Percentiles rank a stretch among this genome's conserved stretches.
Evolutionary conservation across 768 basidiomycete genomes (phyloP).

Genomic region (Glaciozyma martinii): DNA sequence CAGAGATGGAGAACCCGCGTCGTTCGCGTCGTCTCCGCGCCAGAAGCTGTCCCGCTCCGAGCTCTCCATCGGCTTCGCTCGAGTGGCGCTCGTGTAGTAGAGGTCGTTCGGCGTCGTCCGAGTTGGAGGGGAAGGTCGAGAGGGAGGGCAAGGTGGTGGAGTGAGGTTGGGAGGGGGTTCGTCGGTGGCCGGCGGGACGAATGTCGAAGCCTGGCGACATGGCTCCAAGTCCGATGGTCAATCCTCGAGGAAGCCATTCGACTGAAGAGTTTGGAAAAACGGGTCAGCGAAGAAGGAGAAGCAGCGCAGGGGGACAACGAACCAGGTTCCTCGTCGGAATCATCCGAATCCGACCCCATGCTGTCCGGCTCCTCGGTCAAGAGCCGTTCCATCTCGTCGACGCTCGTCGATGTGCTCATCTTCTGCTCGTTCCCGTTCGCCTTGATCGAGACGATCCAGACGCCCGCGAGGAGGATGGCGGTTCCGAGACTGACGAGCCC

Average conservation of each 20-base stretch:
- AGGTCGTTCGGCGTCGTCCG: background rate
- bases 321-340: slow-evolving; percentile 18
- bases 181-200: slow-evolving; percentile 18
- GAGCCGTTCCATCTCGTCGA: background rate
- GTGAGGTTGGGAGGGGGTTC: background rate
- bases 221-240: slow-evolving; percentile 32
- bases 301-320: background rate
- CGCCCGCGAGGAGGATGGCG: slow-evolving; percentile 66
- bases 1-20: slow-evolving; percentile 6
- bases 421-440: slow-evolving; percentile 37
- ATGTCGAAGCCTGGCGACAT: slow-evolving; percentile 35
- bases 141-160: background rate
- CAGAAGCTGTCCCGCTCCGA: background rate
- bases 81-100: background rate
- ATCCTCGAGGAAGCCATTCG: slow-evolving; percentile 28
- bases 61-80: background rate
- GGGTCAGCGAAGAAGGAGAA: background rate
- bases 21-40: background rate
- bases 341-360: slow-evolving; percentile 2
- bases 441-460: slow-evolving; percentile 79
- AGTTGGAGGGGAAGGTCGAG: background rate
- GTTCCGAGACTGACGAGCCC: slow-evolving; percentile 68
- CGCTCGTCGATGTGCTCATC: background rate
- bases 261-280: background rate
- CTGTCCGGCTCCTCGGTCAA: slow-evolving; percentile 3